Evolutionary conservation across 306 rosid species (phyloP).

Genomic region (Sicyos edulis): DNA sequence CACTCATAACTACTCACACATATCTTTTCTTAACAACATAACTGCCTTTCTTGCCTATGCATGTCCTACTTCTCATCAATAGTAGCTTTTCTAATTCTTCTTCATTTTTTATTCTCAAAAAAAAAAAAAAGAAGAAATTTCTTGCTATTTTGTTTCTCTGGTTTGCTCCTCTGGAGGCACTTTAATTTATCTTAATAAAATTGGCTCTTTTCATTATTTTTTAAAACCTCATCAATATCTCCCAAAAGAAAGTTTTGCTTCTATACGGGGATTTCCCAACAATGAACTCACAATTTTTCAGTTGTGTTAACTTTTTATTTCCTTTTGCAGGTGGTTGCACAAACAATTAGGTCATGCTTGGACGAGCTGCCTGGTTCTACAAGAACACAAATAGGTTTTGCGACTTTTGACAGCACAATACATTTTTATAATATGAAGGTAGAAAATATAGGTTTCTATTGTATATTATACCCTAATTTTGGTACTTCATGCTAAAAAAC

Average conservation of each 20-base stretch:
- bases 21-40: background rate
- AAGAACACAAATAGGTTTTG: conserved; percentile 96
- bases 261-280: background rate
- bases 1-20: background rate
- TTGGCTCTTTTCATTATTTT: background rate
- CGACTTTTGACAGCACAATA: conserved; percentile 92
- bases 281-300: conserved; percentile 16
- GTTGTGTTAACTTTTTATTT: conserved; percentile 21
- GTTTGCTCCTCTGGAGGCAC: background rate
- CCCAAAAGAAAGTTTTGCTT: background rate
- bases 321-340: conserved; percentile 70
- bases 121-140: too few species aligned
- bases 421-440: conserved; percentile 98
- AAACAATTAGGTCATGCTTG: conserved; percentile 84
- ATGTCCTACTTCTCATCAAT: too few species aligned
- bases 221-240: background rate
- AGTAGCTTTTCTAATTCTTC: too few species aligned
- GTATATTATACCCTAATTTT: conserved; percentile 16
- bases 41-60: background rate
- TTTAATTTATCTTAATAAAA: background rate
- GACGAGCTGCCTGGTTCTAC: conserved; percentile 95
- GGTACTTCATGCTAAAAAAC: conserved; percentile 25
- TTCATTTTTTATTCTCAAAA: background rate
- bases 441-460: conserved; percentile 24
- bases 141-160: background rate